Conservation (phyloP, 108 stramenopile species). For the Cyclotella atomus region DNA sequence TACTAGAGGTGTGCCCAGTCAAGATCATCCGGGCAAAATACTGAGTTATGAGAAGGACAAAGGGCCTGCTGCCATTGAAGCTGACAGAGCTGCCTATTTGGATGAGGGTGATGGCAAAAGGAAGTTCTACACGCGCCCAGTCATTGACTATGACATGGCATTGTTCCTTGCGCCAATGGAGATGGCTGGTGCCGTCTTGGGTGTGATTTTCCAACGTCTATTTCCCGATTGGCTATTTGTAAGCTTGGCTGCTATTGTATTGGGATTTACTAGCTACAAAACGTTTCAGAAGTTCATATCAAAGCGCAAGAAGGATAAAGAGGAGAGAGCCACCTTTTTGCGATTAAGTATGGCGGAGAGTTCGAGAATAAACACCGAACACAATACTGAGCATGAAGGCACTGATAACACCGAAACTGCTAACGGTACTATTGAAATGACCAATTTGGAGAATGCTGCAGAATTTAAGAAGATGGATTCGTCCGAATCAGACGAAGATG, state of each 20-base stretch:
- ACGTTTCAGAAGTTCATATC: constrained; percentile 58
- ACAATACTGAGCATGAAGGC: constrained; percentile 13
- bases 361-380: constrained; percentile 10
- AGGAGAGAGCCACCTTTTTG: background rate
- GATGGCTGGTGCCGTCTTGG: constrained; percentile 78
- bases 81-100: constrained; percentile 24
- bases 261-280: constrained; percentile 63
- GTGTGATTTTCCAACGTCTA: constrained; percentile 62
- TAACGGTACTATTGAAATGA: background rate
- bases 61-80: constrained; percentile 30
- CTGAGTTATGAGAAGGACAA: constrained; percentile 31
- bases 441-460: background rate
- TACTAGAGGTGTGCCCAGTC: constrained; percentile 23
- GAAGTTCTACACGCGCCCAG: constrained; percentile 64
- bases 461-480: background rate
- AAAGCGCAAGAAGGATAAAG: constrained; percentile 50
- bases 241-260: constrained; percentile 49
- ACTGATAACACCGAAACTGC: background rate
- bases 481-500: constrained; percentile 19
- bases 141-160: constrained; percentile 76
- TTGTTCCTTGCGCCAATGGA: constrained; percentile 72
- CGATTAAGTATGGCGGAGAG: constrained; percentile 15
- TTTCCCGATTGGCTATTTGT: constrained; percentile 74
- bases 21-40: constrained; percentile 24
- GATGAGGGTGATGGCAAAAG: constrained; percentile 35